Base-by-base conservation (phyloP, 345 rosid genomes). In the Pistacia vera region DNA sequence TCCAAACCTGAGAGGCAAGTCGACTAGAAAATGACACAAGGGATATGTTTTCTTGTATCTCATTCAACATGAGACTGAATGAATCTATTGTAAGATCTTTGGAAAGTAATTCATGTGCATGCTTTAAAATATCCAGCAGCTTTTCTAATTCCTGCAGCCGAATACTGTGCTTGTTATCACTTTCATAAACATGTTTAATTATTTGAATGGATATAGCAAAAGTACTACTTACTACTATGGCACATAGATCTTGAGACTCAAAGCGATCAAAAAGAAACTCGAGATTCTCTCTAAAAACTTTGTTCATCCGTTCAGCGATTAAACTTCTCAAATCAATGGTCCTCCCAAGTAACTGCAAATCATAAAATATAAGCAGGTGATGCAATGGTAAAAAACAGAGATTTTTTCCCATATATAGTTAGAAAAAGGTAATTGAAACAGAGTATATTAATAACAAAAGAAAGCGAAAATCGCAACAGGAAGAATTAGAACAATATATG, bases 191-290 rank as follows among this genome's bases (percentile, higher is more conserved):
- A 57, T 11, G 33, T 36, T 49, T 22, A 49, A 38, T 67, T 54
- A 66, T 65, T 52, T 64, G 54, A 4, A 68, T 46, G 44, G 69
- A 78, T 60, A 64, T 58, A 66, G 48, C 8, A 18, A 44, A 54
- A 71, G 12, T 55, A 73, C 48, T 57, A 51, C 83, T 83, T 79
- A 96, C 99, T 87, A 96, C 98, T 63, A 92, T 81, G 54, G 99
- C 97, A 84, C 97, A 93, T 74, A 96, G 78, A 84, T 96, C 98
- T 61, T 96, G 98, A 58, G 97, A 96, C 89, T 93, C 98, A 64
- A 96, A 96, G 66, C 97, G 97, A 63, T 96, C 97, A 77, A 96
- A 91, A 35, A 96, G 92, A 84, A 96, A 96, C 85, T 96, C 99
- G 2, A 96, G 88, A 81, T 96, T 96, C 84, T 96, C 99, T 85